Evolutionary conservation across 2,329 filamentous ascomycete species (phyloP).

Genomic region (Endoconidiophora polonica): DNA sequence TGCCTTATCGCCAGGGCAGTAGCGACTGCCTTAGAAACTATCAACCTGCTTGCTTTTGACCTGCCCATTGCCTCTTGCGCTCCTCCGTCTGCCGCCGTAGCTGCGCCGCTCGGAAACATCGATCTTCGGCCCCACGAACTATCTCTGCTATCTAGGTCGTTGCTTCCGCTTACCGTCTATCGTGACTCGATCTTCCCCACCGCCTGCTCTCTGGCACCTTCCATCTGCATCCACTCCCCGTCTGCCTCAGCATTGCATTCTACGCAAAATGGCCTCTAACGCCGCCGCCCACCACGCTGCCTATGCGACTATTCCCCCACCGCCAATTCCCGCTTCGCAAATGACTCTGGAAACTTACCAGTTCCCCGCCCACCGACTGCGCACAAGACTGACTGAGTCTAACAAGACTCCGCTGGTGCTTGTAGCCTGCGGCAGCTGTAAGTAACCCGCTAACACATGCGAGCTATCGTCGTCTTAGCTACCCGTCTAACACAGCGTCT

Average conservation of each 20-base stretch:
- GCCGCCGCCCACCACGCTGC: conserved; percentile 4
- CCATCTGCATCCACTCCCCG: not conserved
- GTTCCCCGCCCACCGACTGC: conserved; percentile 45
- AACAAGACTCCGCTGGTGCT: conserved; percentile 47
- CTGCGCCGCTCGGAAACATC: not conserved
- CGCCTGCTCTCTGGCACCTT: not conserved
- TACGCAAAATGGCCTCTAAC: conserved; percentile 5
- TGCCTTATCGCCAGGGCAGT: not conserved
- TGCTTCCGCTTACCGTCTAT: not conserved
- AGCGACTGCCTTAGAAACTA: too few relatives aligned
- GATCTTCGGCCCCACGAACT: not conserved
- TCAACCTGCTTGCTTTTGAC: too few relatives aligned
- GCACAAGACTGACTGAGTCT: conserved; percentile 31
- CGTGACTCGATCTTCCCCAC: not conserved
- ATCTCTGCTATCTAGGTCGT: not conserved
- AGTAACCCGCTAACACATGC: conserved; percentile 8
- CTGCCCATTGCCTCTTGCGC: too few relatives aligned
- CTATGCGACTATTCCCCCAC: conserved; percentile 4
- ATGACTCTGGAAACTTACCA: conserved; percentile 29
- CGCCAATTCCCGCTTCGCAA: conserved; percentile 14
- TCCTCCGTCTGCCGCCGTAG: too few relatives aligned
- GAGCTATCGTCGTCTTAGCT: not conserved
- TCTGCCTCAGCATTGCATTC: not conserved
- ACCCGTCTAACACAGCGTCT: not conserved
- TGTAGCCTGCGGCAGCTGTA: conserved; percentile 50